Conservation (phyloP, 2,329 filamentous ascomycete species). For the Fusarium begoniae region DNA sequence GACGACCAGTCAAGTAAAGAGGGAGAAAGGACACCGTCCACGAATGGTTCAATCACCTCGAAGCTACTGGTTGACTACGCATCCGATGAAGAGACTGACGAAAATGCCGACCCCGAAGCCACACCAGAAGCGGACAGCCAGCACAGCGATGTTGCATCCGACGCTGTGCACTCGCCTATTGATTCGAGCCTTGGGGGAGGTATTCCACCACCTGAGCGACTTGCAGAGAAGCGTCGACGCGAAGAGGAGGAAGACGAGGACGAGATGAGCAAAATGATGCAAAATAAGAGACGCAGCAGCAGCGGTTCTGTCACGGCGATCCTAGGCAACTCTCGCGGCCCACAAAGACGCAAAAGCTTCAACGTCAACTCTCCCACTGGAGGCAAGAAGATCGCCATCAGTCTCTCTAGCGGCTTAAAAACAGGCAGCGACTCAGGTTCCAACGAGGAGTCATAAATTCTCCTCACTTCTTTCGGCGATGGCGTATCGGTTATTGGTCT, state of each 20-base stretch:
- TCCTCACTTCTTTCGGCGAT: constrained; percentile 40
- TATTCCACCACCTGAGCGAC: constrained; percentile 74
- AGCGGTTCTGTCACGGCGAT: constrained; percentile 58
- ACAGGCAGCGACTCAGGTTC: constrained; percentile 50
- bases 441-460: constrained; percentile 51
- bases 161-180: constrained; percentile 47
- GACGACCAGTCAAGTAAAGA: constrained; percentile 55
- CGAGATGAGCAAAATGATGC: constrained; percentile 83
- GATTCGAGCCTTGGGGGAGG: constrained; percentile 32
- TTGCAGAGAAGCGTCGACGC: constrained; percentile 88
- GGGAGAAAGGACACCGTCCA: constrained; percentile 48
- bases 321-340: constrained; percentile 46
- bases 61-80: constrained; percentile 91
- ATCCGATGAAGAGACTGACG: constrained; percentile 82
- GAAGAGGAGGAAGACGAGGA: constrained; percentile 94
- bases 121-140: constrained; percentile 34
- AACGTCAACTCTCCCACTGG: constrained; percentile 52
- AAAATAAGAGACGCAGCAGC: constrained; percentile 69
- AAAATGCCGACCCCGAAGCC: constrained; percentile 65
- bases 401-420: constrained; percentile 59
- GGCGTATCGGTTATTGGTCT: constrained; percentile 38
- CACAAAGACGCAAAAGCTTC: constrained; percentile 53
- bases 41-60: constrained; percentile 70
- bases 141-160: constrained; percentile 46
- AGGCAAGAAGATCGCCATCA: constrained; percentile 67